These are phyloP conservation scores for Amanita rimosa DNA, from an alignment of 768 basidiomycete genomes.

Conservation along the genomic window DNA sequence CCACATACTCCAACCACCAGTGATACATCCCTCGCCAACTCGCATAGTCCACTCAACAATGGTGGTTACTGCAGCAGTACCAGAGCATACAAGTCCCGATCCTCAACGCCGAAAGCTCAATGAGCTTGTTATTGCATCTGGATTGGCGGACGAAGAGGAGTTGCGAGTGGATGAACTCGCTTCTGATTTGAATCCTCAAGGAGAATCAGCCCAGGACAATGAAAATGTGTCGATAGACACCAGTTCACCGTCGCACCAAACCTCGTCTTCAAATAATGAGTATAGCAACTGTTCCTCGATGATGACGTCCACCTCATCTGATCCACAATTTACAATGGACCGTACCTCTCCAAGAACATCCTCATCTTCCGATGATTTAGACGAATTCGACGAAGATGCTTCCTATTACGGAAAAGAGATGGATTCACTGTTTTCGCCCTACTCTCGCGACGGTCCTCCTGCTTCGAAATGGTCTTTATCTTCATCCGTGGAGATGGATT, in stretches of 20 bases:
- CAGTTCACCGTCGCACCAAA: not conserved
- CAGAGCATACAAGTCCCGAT: not conserved
- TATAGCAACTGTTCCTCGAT: no score
- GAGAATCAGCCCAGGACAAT: no score
- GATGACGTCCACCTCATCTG: not conserved
- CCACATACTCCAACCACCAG: not conserved
- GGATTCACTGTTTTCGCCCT: conserved; percentile 4
- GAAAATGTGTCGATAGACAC: no score
- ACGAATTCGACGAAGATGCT: conserved; percentile 6
- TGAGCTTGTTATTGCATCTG: conserved; percentile 6
- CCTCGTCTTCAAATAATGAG: not conserved
- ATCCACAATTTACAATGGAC: not conserved
- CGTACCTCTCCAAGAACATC: not conserved
- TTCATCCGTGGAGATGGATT: conserved; percentile 4
- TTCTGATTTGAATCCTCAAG: not conserved
- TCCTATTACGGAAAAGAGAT: conserved; percentile 7
- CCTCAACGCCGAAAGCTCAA: conserved; percentile 5
- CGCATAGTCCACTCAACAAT: not conserved
- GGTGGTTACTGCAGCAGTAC: no score
- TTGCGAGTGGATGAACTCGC: not conserved
- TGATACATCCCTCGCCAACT: not conserved
- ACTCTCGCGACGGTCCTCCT: not conserved
- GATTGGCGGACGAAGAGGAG: conserved; percentile 3
- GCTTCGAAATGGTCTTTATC: conserved; percentile 7
- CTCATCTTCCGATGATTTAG: not conserved